These are phyloP conservation scores for Carnegiea gigantea DNA, from an alignment of 179 eudicot species.

Conservation along the genomic window DNA sequence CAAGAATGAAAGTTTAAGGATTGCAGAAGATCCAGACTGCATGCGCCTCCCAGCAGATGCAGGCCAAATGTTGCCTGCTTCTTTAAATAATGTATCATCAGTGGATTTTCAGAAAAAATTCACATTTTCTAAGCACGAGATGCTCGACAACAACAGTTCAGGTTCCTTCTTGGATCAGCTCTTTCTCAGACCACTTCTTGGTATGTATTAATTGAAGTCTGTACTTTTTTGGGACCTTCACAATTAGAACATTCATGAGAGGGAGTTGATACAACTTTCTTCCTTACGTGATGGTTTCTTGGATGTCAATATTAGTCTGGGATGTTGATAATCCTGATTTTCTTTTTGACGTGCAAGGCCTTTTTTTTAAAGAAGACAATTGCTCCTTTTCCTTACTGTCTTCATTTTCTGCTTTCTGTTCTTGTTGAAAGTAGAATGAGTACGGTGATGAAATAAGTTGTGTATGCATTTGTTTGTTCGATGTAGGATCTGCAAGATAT, in stretches of 20 bases:
- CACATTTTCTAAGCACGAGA: slow-evolving; percentile 58
- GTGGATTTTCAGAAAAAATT: slow-evolving; percentile 83
- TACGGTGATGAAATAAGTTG: not conserved
- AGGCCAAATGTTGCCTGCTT: slow-evolving; percentile 34
- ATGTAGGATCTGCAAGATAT: not conserved
- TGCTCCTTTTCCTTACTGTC: not conserved
- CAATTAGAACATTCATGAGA: not conserved
- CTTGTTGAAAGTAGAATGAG: not conserved
- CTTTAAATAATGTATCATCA: slow-evolving; percentile 33
- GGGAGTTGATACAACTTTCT: not conserved
- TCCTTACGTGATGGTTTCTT: not conserved
- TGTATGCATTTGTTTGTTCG: not conserved
- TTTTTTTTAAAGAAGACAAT: not conserved
- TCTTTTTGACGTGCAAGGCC: not conserved
- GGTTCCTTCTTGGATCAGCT: slow-evolving; percentile 28
- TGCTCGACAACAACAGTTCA: slow-evolving; percentile 32
- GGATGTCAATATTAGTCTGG: not conserved
- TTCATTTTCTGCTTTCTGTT: not conserved
- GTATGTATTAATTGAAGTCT: slow-evolving; percentile 30
- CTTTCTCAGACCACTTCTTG: slow-evolving; percentile 45
- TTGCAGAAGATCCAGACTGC: slow-evolving; percentile 29
- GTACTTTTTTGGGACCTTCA: not conserved
- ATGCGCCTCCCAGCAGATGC: slow-evolving; percentile 22
- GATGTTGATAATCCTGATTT: not conserved
- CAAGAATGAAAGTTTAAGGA: slow-evolving; percentile 65